These are phyloP conservation scores for Mortierella antarctica DNA, from an alignment of 192 early-diverging fungal species.

Conservation along the genomic window DNA sequence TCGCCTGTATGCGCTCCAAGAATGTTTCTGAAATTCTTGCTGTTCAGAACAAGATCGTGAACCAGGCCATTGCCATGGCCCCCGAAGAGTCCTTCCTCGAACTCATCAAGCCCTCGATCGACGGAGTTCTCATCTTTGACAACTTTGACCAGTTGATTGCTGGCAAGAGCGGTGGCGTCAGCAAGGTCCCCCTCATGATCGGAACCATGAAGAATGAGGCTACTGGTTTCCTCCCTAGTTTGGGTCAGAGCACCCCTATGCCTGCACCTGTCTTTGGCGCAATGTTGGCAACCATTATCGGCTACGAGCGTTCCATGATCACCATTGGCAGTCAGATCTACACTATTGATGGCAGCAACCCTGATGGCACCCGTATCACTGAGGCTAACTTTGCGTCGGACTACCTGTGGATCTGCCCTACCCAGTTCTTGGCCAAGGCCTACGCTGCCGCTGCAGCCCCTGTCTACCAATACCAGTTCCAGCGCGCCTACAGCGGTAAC, in stretches of 20 bases:
- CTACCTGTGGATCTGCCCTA: constrained; percentile 49
- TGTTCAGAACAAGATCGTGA: constrained; percentile 38
- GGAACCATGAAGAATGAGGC: constrained; percentile 55
- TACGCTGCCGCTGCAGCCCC: constrained; percentile 27
- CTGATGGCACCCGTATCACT: constrained; percentile 39
- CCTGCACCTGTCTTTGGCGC: constrained; percentile 33
- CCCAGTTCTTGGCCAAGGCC: constrained; percentile 47
- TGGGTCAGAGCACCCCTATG: constrained; percentile 47
- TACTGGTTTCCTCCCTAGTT: constrained; percentile 47
- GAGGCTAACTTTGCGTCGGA: constrained; percentile 39
- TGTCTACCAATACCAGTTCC: constrained; percentile 55
- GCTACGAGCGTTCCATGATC: constrained; percentile 46
- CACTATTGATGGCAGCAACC: constrained; percentile 31
- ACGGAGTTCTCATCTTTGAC: constrained; percentile 38
- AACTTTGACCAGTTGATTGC: constrained; percentile 54
- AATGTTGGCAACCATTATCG: constrained; percentile 34
- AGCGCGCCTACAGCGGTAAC: constrained; percentile 35
- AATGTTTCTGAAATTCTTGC: constrained; percentile 22
- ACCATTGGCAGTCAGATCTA: constrained; percentile 36
- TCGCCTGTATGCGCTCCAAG: constrained; percentile 50
- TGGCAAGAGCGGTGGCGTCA: constrained; percentile 42
- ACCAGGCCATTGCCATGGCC: constrained; percentile 34
- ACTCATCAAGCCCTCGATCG: constrained; percentile 49
- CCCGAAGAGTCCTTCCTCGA: constrained; percentile 53
- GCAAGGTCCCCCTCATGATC: constrained; percentile 45